These are phyloP conservation scores for Aspergillus homomorphus DNA, from an alignment of 495 filamentous ascomycete genomes.

Conservation along the genomic window DNA sequence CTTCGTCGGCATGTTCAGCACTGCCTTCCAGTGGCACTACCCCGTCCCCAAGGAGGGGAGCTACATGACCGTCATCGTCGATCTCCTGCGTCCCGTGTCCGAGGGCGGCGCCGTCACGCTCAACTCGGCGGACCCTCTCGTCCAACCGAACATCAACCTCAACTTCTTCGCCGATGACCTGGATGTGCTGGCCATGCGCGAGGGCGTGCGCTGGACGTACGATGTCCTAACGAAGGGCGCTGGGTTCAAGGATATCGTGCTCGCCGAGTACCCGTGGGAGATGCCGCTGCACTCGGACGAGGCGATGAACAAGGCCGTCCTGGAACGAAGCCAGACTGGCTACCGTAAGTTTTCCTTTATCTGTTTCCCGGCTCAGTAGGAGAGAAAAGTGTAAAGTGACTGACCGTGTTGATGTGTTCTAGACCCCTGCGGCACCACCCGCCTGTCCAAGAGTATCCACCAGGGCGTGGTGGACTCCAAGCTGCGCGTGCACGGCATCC, in stretches of 20 bases:
- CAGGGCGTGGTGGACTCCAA: slow-evolving; percentile 54
- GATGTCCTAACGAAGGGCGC: slow-evolving; percentile 55
- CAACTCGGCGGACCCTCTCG: slow-evolving; percentile 47
- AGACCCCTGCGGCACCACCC: slow-evolving; percentile 53
- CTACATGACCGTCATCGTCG: slow-evolving; percentile 57
- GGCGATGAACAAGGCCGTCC: slow-evolving; percentile 52
- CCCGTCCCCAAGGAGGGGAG: slow-evolving; percentile 47
- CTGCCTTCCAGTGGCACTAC: slow-evolving; percentile 64
- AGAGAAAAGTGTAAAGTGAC: not conserved
- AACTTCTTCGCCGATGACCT: slow-evolving; percentile 57
- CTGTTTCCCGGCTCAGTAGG: not conserved
- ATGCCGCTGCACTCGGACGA: slow-evolving; percentile 56
- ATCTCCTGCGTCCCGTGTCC: slow-evolving; percentile 55
- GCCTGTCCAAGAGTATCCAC: slow-evolving; percentile 49
- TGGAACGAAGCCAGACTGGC: slow-evolving; percentile 57
- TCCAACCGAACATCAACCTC: slow-evolving; percentile 56
- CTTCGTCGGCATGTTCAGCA: slow-evolving; percentile 58
- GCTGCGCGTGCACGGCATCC: slow-evolving; percentile 54
- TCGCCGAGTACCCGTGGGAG: slow-evolving; percentile 55
- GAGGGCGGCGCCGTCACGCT: slow-evolving; percentile 48
- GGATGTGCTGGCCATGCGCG: slow-evolving; percentile 55
- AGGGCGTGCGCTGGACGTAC: slow-evolving; percentile 54
- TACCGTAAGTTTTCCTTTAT: slow-evolving; percentile 39
- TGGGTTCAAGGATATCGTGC: slow-evolving; percentile 55
- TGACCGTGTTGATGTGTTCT: not conserved